These are phyloP conservation scores for Chloris gayana DNA, from an alignment of 176 grass and related monocot species.

Conservation along the genomic window DNA sequence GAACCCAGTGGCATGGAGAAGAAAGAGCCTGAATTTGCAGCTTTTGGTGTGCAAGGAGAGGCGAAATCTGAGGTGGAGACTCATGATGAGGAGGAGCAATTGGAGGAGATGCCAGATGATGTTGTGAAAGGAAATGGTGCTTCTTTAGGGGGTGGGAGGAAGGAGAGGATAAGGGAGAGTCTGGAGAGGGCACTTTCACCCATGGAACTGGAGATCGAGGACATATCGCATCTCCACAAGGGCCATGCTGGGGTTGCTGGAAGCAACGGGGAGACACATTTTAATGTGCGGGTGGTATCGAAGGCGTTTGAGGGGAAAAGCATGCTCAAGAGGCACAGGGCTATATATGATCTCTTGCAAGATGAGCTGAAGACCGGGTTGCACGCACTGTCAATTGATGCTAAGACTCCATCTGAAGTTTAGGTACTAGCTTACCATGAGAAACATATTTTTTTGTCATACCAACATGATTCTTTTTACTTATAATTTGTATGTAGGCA, in stretches of 20 bases:
- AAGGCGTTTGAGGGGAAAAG: constrained; percentile 88
- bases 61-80: neutral
- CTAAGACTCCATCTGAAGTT: constrained; percentile 84
- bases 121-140: constrained; percentile 27
- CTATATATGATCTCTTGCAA: constrained; percentile 78
- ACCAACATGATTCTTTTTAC: neutral
- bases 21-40: constrained; percentile 41
- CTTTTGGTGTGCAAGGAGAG: constrained; percentile 17
- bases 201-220: constrained; percentile 59
- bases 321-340: constrained; percentile 85
- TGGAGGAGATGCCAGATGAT: constrained; percentile 28
- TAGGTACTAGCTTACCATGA: constrained; percentile 36
- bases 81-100: neutral
- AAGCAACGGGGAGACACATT: constrained; percentile 81
- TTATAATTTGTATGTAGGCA: constrained; percentile 7
- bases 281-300: constrained; percentile 78
- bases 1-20: constrained; percentile 4
- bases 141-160: constrained; percentile 49
- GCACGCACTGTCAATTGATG: constrained; percentile 86
- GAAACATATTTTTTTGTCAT: constrained; percentile 14
- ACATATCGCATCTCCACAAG: constrained; percentile 80
- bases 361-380: constrained; percentile 81
- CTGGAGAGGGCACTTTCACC: constrained; percentile 56
- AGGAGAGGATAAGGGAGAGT: constrained; percentile 60
- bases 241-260: constrained; percentile 71